Conservation (phyloP, 2,329 filamentous ascomycete genomes). For the Aspergillus aculeatus region DNA sequence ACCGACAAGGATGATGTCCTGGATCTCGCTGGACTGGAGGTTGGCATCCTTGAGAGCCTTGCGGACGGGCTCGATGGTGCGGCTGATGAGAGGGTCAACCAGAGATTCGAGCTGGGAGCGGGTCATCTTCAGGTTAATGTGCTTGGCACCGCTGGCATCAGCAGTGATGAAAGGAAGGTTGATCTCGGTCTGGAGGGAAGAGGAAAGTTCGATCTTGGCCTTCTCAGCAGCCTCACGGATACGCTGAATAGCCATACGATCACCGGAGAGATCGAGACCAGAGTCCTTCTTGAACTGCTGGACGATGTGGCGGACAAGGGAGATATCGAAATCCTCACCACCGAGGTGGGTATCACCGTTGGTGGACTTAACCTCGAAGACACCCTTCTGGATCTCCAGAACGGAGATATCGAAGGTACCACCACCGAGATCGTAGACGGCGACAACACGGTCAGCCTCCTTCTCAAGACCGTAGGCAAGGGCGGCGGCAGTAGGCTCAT, state of each 20-base stretch:
- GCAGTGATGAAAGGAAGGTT: slow-evolving; percentile 99
- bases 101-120: slow-evolving; percentile 90
- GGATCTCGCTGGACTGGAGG: slow-evolving; percentile 87
- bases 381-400: slow-evolving; percentile 94
- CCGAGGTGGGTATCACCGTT: slow-evolving; percentile 98
- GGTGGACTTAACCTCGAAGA: slow-evolving; percentile 99
- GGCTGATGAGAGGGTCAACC: slow-evolving; percentile 82
- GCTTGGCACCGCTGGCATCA: slow-evolving; percentile 91
- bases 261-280: slow-evolving; percentile 80
- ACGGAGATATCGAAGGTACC: slow-evolving; percentile 99
- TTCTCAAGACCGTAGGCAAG: slow-evolving; percentile 96
- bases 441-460: slow-evolving; percentile 82
- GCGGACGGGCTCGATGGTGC: slow-evolving; percentile 87
- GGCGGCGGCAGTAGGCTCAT: slow-evolving; percentile 94
- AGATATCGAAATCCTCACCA: slow-evolving; percentile 97
- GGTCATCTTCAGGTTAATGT: slow-evolving; percentile 95
- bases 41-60: slow-evolving; percentile 96
- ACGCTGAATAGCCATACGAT: slow-evolving; percentile 98
- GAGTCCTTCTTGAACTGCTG: slow-evolving; percentile 96
- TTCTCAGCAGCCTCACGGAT: slow-evolving; percentile 98
- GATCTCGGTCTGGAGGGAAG: slow-evolving; percentile 92
- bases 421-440: slow-evolving; percentile 97
- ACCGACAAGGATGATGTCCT: slow-evolving; percentile 96
- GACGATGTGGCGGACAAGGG: slow-evolving; percentile 88
- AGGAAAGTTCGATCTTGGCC: slow-evolving; percentile 98